Evolutionary conservation across 495 filamentous ascomycete species (phyloP).

Genomic region (Peziza echinospora): DNA sequence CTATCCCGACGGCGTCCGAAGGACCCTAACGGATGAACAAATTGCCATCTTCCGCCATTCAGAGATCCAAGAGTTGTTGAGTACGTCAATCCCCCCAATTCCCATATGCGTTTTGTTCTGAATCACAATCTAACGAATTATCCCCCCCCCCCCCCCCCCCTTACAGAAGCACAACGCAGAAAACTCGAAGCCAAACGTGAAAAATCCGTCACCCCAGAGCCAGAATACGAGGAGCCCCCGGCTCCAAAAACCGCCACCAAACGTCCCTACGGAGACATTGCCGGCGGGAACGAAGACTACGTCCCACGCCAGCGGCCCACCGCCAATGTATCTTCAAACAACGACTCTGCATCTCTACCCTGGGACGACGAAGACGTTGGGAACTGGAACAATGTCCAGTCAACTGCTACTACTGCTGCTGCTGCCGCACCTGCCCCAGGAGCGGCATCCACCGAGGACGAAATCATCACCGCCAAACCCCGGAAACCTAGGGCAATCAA

Average conservation of each 20-base stretch:
- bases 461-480: no score
- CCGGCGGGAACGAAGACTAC: constrained; percentile 4
- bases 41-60: constrained; percentile 78
- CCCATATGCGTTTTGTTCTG: no score
- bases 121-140: no score
- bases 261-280: background rate
- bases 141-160: background rate
- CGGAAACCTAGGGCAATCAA: constrained; percentile 3
- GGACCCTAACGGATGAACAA: constrained; percentile 81
- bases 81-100: constrained; percentile 1
- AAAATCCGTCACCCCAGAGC: no score
- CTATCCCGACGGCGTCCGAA: constrained; percentile 72
- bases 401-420: constrained; percentile 9
- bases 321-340: background rate
- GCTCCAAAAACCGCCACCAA: no score
- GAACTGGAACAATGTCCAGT: background rate
- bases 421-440: no score
- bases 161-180: constrained; percentile 1
- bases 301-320: constrained; percentile 2
- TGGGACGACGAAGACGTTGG: background rate
- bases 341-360: background rate
- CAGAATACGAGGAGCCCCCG: no score
- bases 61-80: constrained; percentile 53
- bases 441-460: no score
- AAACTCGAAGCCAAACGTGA: constrained; percentile 2